A percentile compares a stretch with the other conserved stretches of the same genome.
These are phyloP conservation scores for Fusarium sp. DNA, from an alignment of 2,329 filamentous ascomycete genomes.

Conservation along the genomic window DNA sequence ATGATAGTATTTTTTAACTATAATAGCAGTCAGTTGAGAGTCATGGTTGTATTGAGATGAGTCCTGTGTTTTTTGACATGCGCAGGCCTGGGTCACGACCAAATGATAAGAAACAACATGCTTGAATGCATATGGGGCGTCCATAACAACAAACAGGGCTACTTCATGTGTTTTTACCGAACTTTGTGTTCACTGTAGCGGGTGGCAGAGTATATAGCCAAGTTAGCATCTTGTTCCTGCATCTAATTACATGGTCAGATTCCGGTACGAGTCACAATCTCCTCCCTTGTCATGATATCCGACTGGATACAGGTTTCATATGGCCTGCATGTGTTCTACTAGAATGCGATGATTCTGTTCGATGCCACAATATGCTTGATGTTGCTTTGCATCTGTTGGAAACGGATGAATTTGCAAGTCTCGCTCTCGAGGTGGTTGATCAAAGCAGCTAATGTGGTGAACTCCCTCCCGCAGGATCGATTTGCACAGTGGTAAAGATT, in stretches of 20 bases:
- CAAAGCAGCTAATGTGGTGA: constrained; percentile 57
- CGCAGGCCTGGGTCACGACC: too few species aligned
- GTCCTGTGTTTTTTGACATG: too few species aligned
- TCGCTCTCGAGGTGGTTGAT: constrained; percentile 65
- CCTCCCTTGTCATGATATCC: neutral
- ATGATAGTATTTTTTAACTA: too few species aligned
- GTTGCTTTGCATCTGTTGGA: constrained; percentile 56
- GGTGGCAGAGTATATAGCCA: neutral
- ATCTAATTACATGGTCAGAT: neutral
- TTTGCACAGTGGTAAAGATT: constrained; percentile 60
- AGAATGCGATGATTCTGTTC: constrained; percentile 19
- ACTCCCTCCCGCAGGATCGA: constrained; percentile 53
- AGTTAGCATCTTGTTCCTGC: neutral
- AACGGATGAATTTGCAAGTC: constrained; percentile 57
- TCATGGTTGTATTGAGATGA: too few species aligned
- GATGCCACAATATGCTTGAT: constrained; percentile 36
- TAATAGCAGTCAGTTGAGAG: too few species aligned
- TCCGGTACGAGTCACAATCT: neutral
- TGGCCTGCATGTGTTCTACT: too few species aligned
- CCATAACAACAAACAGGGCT: too few species aligned
- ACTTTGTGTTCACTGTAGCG: too few species aligned
- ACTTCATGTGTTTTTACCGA: too few species aligned
- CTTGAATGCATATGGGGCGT: too few species aligned
- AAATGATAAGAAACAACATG: too few species aligned
- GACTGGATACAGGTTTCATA: neutral